These are phyloP conservation scores for Rhizopogon rudus DNA, from an alignment of 768 basidiomycete genomes.

Conservation along the genomic window DNA sequence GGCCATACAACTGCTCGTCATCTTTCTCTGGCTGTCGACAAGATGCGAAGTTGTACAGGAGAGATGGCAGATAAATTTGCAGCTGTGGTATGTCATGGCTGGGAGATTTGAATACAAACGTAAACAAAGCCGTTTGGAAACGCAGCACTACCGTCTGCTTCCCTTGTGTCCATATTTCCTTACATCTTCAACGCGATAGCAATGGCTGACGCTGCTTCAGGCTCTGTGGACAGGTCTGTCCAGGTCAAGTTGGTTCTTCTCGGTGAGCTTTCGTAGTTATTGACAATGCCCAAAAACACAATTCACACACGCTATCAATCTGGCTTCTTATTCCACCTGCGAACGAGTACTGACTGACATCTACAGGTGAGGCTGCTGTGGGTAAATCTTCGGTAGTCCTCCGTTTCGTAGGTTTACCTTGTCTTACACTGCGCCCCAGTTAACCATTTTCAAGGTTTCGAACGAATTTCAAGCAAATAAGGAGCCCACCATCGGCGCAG, in stretches of 20 bases:
- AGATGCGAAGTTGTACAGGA: too few species aligned
- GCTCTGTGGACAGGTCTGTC: slow-evolving; percentile 81
- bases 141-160: slow-evolving; percentile 3
- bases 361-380: slow-evolving; percentile 91
- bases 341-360: neutral
- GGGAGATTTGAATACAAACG: slow-evolving; percentile 12
- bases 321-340: neutral
- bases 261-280: slow-evolving; percentile 45
- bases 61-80: too few species aligned
- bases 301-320: neutral
- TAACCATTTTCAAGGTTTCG: slow-evolving; percentile 54
- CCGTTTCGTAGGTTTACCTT: slow-evolving; percentile 69
- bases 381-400: slow-evolving; percentile 99
- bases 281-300: neutral
- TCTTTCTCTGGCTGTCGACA: too few species aligned
- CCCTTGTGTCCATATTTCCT: slow-evolving; percentile 2
- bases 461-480: slow-evolving; percentile 99
- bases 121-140: slow-evolving; percentile 14
- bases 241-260: slow-evolving; percentile 98
- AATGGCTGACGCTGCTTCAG: slow-evolving; percentile 76
- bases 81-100: slow-evolving; percentile 6
- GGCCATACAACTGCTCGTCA: too few species aligned
- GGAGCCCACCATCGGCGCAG: slow-evolving; percentile 97
- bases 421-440: neutral
- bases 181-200: slow-evolving; percentile 17